Base-by-base conservation (phyloP, 805 yeast species). In the Candida nemodendra region DNA sequence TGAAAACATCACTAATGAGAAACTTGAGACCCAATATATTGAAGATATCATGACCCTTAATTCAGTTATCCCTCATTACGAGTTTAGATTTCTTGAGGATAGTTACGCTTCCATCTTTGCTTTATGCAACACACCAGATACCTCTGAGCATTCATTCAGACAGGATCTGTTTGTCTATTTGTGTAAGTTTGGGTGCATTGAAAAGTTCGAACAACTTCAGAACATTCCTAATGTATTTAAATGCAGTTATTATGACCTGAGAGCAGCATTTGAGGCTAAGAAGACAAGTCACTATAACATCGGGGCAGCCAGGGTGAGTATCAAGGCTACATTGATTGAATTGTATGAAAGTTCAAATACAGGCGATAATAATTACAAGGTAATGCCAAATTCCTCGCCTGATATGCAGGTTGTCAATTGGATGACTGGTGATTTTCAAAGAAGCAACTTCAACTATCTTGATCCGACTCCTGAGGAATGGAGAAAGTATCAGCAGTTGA, bases 191-290 rank as follows among this genome's bases (percentile, higher is more conserved):
- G 63, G 64, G 9, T 44, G 42, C 24, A 36, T 51, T 9, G 45
- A 42, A 9, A 25, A 37, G 6, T 40, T 57, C 6, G 44, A 45
- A 17, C 25, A 34, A 22, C 36, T 50, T 13, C 30, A 36, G 0
- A 28, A 37, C 12, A 11, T 37, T 6, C 30, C 42, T 5, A 31
- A 39, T 7, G 39, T 36, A 16, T 59, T 55, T 32, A 34, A 49
- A 27, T 62, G 68, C 32, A 57, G 55, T 14, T 66, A 51, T 42
- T 64, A 44, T 37, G 69, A 66, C 38, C 44, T 65, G 16, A 52
- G 69, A 27, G 52, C 63, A 14, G 57, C 69, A 2, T 59, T 64
- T 30, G 48, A 53, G 15, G 58, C 65, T 4, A 51, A 46, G 16
- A 54, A 54, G 26, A 15, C 44, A 3, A 24, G 39, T 5, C 29